Evolutionary conservation across 148 eudicot species (phyloP), one percentile per base, ranked within the genome.

Genomic region (Polygonum maritimum): DNA sequence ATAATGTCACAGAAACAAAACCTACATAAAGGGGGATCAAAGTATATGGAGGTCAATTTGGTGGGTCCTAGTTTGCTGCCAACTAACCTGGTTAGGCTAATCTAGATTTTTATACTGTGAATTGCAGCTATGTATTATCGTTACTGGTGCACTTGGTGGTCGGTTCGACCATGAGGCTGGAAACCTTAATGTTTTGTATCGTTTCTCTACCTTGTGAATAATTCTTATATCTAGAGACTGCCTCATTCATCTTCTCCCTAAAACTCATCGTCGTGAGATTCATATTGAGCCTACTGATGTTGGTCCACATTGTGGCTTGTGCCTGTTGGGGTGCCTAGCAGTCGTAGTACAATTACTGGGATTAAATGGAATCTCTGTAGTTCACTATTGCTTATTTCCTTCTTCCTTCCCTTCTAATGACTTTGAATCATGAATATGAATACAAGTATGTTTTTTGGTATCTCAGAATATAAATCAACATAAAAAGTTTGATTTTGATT

Each of bases 121-220:
- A 57, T 4, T 79, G 83, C 90, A 94, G 98, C 73, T 92, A 11
- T 86, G 97, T 76, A 80, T 94, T 78, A 88, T 94, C 76, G 96
- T 87, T 73, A 85, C 97, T 69, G 97, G 98, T 78, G 98, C 93
- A 67, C 91, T 90, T 77, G 98, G 98, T 81, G 97, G 98, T 40
- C 85, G 98, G 78, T 94, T 94, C 79, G 98, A 94, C 81, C 98
- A 94, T 67, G 97, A 92, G 83, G 84, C 91, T 52, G 98, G 98
- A 76, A 94, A 92, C 78, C 85, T 94, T 71, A 94, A 94, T 75
- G 90, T 90, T 48, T 83, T 94, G 31, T 94, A 83, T 74, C 83
- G 78, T 77, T 94, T 94, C 88, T 84, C 93, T 60, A 75, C 77
- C 75, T 40, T 82, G 77, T 81, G 90, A 35, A 85, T 94, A 79